A percentile compares a stretch with the other conserved stretches of the same genome.
Evolutionary conservation across 345 rosid genomes (phyloP).

Genomic region (Lepidium aucheri): DNA sequence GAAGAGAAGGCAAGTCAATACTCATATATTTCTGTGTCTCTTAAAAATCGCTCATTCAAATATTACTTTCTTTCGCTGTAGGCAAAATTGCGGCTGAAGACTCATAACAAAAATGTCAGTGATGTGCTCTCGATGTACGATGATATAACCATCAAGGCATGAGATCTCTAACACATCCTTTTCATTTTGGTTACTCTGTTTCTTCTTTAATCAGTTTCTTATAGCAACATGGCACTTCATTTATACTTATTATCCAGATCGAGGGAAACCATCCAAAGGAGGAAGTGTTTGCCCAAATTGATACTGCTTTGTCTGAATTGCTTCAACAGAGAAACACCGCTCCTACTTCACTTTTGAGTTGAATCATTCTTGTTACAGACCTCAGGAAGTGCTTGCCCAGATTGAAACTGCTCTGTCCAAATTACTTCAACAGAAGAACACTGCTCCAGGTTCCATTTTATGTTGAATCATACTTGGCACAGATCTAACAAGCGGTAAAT

Average conservation of each 20-base stretch:
- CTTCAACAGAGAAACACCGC: slow-evolving; percentile 33
- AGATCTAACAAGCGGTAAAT: slow-evolving; percentile 18
- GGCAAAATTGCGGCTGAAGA: slow-evolving; percentile 75
- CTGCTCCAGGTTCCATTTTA: slow-evolving; percentile 32
- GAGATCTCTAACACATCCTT: slow-evolving; percentile 21
- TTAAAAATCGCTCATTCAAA: background rate
- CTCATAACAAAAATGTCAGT: slow-evolving; percentile 75
- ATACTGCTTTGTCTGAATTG: slow-evolving; percentile 42
- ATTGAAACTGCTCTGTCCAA: slow-evolving; percentile 40
- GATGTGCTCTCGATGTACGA: slow-evolving; percentile 78
- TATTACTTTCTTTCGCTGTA: slow-evolving; percentile 16
- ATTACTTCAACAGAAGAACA: slow-evolving; percentile 34
- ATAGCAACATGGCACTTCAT: background rate
- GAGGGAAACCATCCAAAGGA: slow-evolving; percentile 52
- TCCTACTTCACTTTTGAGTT: slow-evolving; percentile 39
- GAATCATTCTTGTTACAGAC: slow-evolving; percentile 7
- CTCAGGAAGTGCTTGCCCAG: slow-evolving; percentile 17
- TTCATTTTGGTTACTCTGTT: background rate
- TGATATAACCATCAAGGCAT: slow-evolving; percentile 70
- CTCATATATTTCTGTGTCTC: background rate
- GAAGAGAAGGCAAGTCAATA: slow-evolving; percentile 68
- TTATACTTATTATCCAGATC: slow-evolving; percentile 33
- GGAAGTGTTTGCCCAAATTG: slow-evolving; percentile 54
- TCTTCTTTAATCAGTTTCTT: background rate
- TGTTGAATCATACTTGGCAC: slow-evolving; percentile 23